Evolutionary conservation across 2,329 filamentous ascomycete species (phyloP).

Genomic region (Fusarium heterosporum): DNA sequence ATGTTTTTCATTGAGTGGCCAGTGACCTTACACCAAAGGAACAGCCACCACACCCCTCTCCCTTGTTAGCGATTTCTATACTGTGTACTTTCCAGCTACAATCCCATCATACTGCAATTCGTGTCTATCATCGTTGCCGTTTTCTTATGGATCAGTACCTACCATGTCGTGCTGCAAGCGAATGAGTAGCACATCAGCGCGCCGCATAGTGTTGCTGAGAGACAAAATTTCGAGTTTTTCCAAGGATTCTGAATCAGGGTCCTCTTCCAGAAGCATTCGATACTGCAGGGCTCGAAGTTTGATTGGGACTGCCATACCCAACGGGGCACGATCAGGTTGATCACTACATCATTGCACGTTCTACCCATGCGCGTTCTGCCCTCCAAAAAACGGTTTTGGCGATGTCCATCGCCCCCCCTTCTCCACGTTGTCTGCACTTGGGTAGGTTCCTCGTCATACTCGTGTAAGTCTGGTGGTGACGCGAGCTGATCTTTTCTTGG

Average conservation of each 20-base stretch:
- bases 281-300: slow-evolving; percentile 30
- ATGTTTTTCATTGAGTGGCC: background rate
- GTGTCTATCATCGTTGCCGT: background rate
- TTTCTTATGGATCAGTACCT: background rate
- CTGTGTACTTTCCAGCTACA: slow-evolving; percentile 2
- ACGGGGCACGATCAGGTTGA: slow-evolving; percentile 35
- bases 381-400: slow-evolving; percentile 27
- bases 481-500: slow-evolving; percentile 37
- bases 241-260: slow-evolving; percentile 33
- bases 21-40: background rate
- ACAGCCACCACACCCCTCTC: slow-evolving; percentile 19
- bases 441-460: slow-evolving; percentile 11
- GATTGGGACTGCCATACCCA: slow-evolving; percentile 38
- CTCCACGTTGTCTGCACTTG: slow-evolving; percentile 31
- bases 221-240: slow-evolving; percentile 2
- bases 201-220: background rate
- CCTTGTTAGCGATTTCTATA: background rate
- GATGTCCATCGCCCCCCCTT: slow-evolving; percentile 26
- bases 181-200: slow-evolving; percentile 5
- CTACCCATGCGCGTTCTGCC: slow-evolving; percentile 38
- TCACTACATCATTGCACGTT: slow-evolving; percentile 43
- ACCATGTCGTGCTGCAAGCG: slow-evolving; percentile 13
- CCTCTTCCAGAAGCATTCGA: slow-evolving; percentile 36
- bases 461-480: slow-evolving; percentile 30
- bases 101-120: slow-evolving; percentile 11